phyloP scores from a whole-genome alignment of 805 yeast species.

The Kazachstania bromeliacearum region DNA sequence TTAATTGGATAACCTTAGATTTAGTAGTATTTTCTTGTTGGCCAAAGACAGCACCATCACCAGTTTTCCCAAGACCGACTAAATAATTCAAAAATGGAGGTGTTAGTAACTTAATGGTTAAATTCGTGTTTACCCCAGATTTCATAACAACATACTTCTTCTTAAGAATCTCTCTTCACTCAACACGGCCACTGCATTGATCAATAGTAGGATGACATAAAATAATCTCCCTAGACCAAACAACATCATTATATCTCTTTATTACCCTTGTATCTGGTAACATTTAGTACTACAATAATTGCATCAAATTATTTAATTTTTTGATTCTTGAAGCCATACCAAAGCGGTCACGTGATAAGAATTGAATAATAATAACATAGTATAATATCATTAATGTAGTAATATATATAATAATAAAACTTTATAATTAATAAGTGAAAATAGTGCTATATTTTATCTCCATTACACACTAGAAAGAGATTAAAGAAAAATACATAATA shows the following conservation, averaged over 20 bases:
- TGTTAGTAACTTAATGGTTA: slow-evolving; percentile 3
- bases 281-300: not conserved
- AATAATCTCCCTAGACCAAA: slow-evolving; percentile 54
- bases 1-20: slow-evolving; percentile 51
- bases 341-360: too few relatives aligned
- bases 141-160: slow-evolving; percentile 33
- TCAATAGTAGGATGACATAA: slow-evolving; percentile 45
- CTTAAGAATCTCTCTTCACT: slow-evolving; percentile 73
- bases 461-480: not conserved
- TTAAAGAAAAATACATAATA: not conserved
- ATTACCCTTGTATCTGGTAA: not conserved
- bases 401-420: too few relatives aligned
- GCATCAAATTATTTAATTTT: too few relatives aligned
- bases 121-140: not conserved
- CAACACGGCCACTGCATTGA: slow-evolving; percentile 68
- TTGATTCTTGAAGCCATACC: too few relatives aligned
- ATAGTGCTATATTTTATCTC: not conserved
- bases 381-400: too few relatives aligned
- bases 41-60: slow-evolving; percentile 36
- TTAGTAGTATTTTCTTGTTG: slow-evolving; percentile 43
- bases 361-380: too few relatives aligned
- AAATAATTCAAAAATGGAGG: not conserved
- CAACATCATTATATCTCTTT: slow-evolving; percentile 26
- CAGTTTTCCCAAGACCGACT: slow-evolving; percentile 40
- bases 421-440: too few relatives aligned